Base-by-base conservation (phyloP, 257 asterid species). In the Scutellaria galericulata region DNA sequence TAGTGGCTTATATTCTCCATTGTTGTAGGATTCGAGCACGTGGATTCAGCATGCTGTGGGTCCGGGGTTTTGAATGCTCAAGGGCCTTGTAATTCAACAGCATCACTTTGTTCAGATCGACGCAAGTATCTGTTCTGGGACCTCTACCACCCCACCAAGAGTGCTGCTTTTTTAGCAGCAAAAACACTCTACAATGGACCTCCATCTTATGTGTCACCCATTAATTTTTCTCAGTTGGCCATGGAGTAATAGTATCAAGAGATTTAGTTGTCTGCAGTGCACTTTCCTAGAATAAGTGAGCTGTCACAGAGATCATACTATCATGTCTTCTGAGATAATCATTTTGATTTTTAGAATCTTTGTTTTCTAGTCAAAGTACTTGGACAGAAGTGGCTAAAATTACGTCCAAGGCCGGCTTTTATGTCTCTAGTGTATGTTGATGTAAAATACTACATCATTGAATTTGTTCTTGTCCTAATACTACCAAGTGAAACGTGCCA, bases 11-110 rank as follows among this genome's bases (percentile, higher is more conserved):
- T 64, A 15, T n/a, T 58, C 45, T 78, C 13, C 55, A 1, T 1
- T 68, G 53, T 14, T 3, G 5, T 82, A 88, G 96, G 84, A 12
- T 81, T 90, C 63, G 77, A 66, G 58, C 82, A 72, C 41, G 89
- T 81, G 82, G 85, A 81, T 66, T 67, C 84, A 9, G 88, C 93
- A 31, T 90, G 96, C 83, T 90, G 97, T 46, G 97, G 97, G 61
- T 37, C n/a, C 11, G 93, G 97, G 66, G 35, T 41, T 57, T 41
- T 71, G 14, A 78, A 76, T 35, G 87, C 94, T 18, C 55, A 67
- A 22, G 77, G 64, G 45, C 76, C 70, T 39, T 89, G 94, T 70
- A 85, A 76, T 68, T 7, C 61, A 20, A 57, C 79, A 7, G 83
- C 90, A 7, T 54, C 81, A 2, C 54, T 89, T 48, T 87, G 91